These are phyloP conservation scores for Venturia effusa DNA, from an alignment of 2,329 filamentous ascomycete species.

Conservation along the genomic window DNA sequence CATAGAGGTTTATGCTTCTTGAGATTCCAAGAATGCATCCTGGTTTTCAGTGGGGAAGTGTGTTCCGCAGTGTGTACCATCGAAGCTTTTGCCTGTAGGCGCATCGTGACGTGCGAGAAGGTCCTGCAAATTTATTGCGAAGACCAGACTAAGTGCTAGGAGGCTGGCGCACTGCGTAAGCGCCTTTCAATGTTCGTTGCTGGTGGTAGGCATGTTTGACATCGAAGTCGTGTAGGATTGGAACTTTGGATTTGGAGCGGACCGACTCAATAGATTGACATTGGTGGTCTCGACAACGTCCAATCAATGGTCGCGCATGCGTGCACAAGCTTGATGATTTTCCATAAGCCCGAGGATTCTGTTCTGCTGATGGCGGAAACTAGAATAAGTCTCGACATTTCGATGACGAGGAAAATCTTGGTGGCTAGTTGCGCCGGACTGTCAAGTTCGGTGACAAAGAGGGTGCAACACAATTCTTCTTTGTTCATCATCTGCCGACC, in stretches of 20 bases:
- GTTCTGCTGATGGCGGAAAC: neutral
- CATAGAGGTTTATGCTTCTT: slow-evolving; percentile 45
- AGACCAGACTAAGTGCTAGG: neutral
- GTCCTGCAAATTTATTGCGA: neutral
- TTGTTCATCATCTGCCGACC: neutral
- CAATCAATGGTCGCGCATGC: neutral
- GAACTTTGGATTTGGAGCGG: neutral
- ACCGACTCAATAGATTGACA: neutral
- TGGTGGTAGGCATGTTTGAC: neutral
- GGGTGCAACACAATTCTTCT: too few relatives aligned
- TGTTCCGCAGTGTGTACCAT: slow-evolving; percentile 31
- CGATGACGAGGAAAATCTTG: neutral
- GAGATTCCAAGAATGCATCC: slow-evolving; percentile 40
- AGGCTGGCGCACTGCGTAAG: neutral
- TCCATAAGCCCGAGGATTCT: neutral
- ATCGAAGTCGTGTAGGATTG: neutral
- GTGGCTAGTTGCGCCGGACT: neutral
- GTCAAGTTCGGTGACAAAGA: too few relatives aligned
- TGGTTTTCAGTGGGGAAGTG: slow-evolving; percentile 31
- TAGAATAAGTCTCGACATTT: neutral
- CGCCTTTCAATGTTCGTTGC: neutral
- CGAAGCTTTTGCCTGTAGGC: slow-evolving; percentile 14
- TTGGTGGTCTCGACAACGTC: neutral
- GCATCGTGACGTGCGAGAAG: neutral
- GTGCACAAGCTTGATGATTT: neutral